Evolutionary conservation across 179 eudicot genomes (phyloP), one percentile per base, ranked within the genome.

Genomic region (Actinidia arguta): DNA sequence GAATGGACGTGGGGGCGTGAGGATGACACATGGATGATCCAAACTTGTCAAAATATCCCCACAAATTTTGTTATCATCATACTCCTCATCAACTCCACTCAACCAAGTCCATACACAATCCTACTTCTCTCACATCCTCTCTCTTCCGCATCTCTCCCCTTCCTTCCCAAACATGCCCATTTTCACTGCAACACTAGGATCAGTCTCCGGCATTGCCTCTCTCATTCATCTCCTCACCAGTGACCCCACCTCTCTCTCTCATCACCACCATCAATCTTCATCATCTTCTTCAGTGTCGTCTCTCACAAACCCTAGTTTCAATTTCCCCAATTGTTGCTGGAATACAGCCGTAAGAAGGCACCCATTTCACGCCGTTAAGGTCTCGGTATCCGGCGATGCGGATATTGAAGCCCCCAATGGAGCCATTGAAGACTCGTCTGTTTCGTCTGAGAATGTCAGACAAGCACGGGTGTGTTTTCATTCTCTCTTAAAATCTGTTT

Each of bases 381-480:
- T 87, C 36, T 85, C 89, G 14, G 77, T 86, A 55, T 83, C 89
- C 11, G 86, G 76, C 63, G 82, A 61, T 31, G 74, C 78, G 58
- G 27, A 55, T 20, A 74, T 73, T 2, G 46, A 51, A 48, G 81
- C 9, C 52, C 7, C 11, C 7, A 12, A 50, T 20, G 90, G 82
- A 47, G 85, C 74, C 67, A 55, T 82, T 75, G 86, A 81, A 64
- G 85, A 86, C 58, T 85, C 86, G 11, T 83, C 88, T 62, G 75
- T 66, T 9, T 70, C 81, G 0, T 36, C 82, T 63, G 88, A 89
- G 5, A 84, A 50, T 22, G 39, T 82, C 68, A 79, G 84, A 39
- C 82, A 83, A 31, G 82, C 87, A 84, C 92, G 92, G 93, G 98
- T 94, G 92, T 76, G 95, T 50, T 83, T 47, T 81, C 72, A 4